Evolutionary conservation across 306 rosid species (phyloP).

Genomic region (Inga laurina): DNA sequence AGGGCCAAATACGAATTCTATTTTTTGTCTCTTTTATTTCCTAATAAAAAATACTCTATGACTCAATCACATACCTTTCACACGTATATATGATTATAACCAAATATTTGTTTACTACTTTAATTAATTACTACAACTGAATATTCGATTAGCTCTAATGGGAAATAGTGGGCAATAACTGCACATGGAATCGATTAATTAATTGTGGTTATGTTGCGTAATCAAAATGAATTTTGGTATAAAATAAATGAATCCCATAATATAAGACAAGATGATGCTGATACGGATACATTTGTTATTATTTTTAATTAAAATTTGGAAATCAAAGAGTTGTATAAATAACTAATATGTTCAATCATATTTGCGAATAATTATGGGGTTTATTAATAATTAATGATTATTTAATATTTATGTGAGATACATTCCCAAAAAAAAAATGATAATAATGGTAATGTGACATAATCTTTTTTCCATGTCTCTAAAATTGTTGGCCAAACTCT

Average conservation of each 20-base stretch:
- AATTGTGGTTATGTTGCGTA: neutral
- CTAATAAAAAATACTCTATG: neutral
- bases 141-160: neutral
- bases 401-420: neutral
- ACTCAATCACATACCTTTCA: neutral
- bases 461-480: neutral
- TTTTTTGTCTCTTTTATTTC: constrained; percentile 1
- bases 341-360: neutral
- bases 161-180: neutral
- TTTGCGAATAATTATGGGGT: neutral
- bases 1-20: constrained; percentile 16
- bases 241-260: neutral
- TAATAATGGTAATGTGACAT: neutral
- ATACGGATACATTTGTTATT: neutral
- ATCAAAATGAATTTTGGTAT: neutral
- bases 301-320: neutral
- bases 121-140: neutral
- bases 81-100: neutral
- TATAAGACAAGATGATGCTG: neutral
- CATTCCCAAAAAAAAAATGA: neutral
- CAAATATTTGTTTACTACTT: neutral
- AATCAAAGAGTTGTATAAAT: neutral
- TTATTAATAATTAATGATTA: neutral
- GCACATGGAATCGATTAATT: neutral
- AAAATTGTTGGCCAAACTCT: constrained; percentile 1